These are phyloP conservation scores for Pseudonectria foliicola DNA, from an alignment of 2,329 filamentous ascomycete species.

Conservation along the genomic window DNA sequence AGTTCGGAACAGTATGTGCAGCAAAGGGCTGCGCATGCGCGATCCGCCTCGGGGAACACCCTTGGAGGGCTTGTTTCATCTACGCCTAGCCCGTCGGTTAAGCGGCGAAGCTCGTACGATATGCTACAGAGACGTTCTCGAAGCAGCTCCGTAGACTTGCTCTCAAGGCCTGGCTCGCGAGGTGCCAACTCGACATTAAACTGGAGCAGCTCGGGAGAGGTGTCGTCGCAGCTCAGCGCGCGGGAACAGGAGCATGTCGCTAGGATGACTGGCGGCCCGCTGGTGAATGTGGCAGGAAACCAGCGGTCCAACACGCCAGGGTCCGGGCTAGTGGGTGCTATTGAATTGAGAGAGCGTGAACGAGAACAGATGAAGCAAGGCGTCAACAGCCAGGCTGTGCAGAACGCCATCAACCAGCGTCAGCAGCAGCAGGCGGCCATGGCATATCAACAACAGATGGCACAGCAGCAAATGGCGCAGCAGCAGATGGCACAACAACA, in stretches of 20 bases:
- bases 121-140: slow-evolving; percentile 33
- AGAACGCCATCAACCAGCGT: slow-evolving; percentile 15
- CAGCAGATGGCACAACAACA: slow-evolving; percentile 20
- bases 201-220: slow-evolving; percentile 34
- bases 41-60: slow-evolving; percentile 49
- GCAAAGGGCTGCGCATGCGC: slow-evolving; percentile 61
- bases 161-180: slow-evolving; percentile 50
- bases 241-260: slow-evolving; percentile 87
- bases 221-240: slow-evolving; percentile 61
- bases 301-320: slow-evolving; percentile 44
- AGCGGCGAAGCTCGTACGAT: slow-evolving; percentile 34
- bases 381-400: slow-evolving; percentile 36
- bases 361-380: slow-evolving; percentile 64
- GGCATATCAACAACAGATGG: slow-evolving; percentile 15
- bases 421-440: slow-evolving; percentile 52
- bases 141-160: slow-evolving; percentile 39
- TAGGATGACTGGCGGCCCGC: slow-evolving; percentile 67
- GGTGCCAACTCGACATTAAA: slow-evolving; percentile 46
- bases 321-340: slow-evolving; percentile 66
- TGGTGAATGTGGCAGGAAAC: slow-evolving; percentile 59
- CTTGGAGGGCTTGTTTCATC: slow-evolving; percentile 17
- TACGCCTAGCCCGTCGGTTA: slow-evolving; percentile 26
- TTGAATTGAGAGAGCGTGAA: slow-evolving; percentile 73
- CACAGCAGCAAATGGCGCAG: slow-evolving; percentile 19
- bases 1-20: slow-evolving; percentile 80